These are phyloP conservation scores for Dactylellina parvicollis DNA, from an alignment of 2,329 filamentous ascomycete species.

Conservation along the genomic window DNA sequence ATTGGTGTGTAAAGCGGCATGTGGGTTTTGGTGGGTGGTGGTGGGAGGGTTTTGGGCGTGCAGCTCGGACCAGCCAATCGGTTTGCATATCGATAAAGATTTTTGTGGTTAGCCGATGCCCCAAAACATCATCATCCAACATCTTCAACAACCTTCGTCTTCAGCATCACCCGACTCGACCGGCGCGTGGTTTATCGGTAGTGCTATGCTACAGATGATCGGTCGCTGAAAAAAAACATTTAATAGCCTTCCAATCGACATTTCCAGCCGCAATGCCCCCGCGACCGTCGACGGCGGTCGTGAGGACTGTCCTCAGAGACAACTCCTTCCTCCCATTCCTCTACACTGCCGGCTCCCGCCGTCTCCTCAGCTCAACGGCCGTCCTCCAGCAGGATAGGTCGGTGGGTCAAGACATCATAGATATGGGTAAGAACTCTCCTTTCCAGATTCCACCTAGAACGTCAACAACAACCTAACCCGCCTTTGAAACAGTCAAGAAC, in stretches of 20 bases:
- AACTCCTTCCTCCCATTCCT: conserved; percentile 42
- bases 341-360: conserved; percentile 36
- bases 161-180: conserved; percentile 1
- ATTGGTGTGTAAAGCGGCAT: background rate
- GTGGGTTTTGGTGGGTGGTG: conserved; percentile 18
- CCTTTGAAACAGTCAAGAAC: conserved; percentile 10
- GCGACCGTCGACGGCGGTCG: conserved; percentile 26
- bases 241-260: background rate
- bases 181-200: background rate
- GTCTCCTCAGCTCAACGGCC: conserved; percentile 23
- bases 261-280: conserved; percentile 36
- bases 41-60: conserved; percentile 1
- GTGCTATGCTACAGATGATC: conserved; percentile 4
- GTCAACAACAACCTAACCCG: background rate
- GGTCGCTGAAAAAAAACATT: no score
- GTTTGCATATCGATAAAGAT: conserved; percentile 48
- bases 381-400: background rate
- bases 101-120: conserved; percentile 48
- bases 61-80: conserved; percentile 43
- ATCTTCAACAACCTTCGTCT: conserved; percentile 3
- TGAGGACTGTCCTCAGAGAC: conserved; percentile 24
- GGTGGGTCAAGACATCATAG: background rate
- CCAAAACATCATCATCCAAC: conserved; percentile 21
- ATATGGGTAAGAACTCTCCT: conserved; percentile 15
- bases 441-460: background rate